Evolutionary conservation across 108 stramenopile genomes (phyloP).

Genomic region (Skeletonema potamos): DNA sequence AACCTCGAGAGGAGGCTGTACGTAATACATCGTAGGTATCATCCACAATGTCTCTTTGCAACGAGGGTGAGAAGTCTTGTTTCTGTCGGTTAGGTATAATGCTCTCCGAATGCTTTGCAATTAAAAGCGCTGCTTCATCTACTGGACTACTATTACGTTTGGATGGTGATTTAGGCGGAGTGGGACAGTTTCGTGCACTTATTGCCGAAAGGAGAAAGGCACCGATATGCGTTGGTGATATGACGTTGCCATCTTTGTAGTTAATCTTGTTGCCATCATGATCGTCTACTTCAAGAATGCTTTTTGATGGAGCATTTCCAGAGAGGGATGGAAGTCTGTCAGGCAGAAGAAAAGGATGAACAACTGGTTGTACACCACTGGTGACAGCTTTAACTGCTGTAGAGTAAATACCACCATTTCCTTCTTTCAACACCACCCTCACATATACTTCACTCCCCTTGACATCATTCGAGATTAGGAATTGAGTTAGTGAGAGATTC

Average conservation of each 20-base stretch:
- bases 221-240: conserved; percentile 20
- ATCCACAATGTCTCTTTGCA: background rate
- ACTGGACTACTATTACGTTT: background rate
- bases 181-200: conserved; percentile 33
- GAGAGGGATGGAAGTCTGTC: background rate
- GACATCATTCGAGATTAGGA: conserved; percentile 40
- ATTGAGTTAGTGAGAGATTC: conserved; percentile 21
- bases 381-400: background rate
- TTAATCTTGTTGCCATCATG: background rate
- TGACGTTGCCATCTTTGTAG: background rate
- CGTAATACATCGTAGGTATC: background rate
- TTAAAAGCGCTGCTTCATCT: background rate
- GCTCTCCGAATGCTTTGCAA: background rate
- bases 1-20: background rate
- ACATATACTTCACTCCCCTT: conserved; percentile 34
- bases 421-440: conserved; percentile 20
- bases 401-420: background rate
- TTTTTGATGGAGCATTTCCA: background rate
- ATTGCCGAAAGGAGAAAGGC: conserved; percentile 38
- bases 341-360: background rate
- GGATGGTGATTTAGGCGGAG: background rate
- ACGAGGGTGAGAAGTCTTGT: background rate
- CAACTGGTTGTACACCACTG: background rate
- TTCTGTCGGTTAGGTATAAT: background rate
- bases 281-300: background rate